Base-by-base conservation (phyloP, 2,329 filamentous ascomycete genomes). In the Akanthomyces muscarius region DNA sequence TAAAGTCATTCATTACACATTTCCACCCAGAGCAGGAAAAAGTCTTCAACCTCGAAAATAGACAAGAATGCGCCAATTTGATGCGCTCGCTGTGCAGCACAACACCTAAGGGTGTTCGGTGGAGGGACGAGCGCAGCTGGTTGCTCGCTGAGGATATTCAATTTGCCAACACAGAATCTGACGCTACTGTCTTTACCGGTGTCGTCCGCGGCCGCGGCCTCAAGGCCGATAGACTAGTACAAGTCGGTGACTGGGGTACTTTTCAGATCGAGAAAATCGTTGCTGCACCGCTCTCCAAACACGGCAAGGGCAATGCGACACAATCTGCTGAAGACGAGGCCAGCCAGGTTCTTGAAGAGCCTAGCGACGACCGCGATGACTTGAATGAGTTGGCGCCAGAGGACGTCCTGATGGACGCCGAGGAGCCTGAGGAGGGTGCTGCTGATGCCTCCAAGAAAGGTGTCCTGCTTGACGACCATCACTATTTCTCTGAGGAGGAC, bases 121-220 rank as follows among this genome's bases (percentile, higher is more conserved):
- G 95, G 95, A 86, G 95, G 69, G 95, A 99, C 59, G 92, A 97
- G 67, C 85, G 95, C 68, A 96, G 92, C 70, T 99, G 95, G 91
- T 91, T 99, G 89, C 79, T 97, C 63, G 86, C 94, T 5, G 95
- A 99, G 67, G 85, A 93, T 33, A 81, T 97, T 60, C 78, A 85
- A 68, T 96, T 92, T 83, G 83, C 86, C 13, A 81, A 85, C 33
- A 80, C 77, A 5, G 81, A 82, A 13, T 80, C 82, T 1, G 82
- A 84, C n/a, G 79, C 87, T 48, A 89, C 91, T 10, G 79, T 93
- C 8, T 73, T 99, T 48, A 96, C 91, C 0, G 95, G 95, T 68
- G 86, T 95, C 4, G 87, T 98, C 33, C 85, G 95, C 71, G 95
- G 95, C 41, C 91, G 87, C 71, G 89, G 90, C 10, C 75, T 99